These are phyloP conservation scores for Sporobolus alterniflorus DNA, from an alignment of 202 grass and related monocot genomes.

Conservation along the genomic window DNA sequence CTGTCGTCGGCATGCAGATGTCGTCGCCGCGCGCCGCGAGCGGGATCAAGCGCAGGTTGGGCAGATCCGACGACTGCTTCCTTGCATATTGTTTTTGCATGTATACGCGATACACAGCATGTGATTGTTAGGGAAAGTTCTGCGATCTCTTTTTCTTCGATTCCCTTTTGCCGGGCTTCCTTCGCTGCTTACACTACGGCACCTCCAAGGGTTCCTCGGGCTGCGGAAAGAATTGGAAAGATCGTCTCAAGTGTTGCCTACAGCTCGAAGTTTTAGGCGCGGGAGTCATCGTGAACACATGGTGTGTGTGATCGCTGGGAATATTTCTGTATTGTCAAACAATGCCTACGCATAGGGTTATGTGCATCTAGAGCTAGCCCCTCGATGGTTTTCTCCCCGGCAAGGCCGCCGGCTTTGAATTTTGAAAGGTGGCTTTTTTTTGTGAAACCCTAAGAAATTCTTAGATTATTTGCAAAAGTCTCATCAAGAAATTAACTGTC, in stretches of 20 bases:
- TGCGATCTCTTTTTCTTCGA: conserved; percentile 1
- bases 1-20: conserved; percentile 71
- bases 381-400: conserved; percentile 10
- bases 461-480: conserved; percentile 6
- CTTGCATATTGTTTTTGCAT: conserved; percentile 13
- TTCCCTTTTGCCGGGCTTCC: conserved; percentile 11
- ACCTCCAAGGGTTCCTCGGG: conserved; percentile 43
- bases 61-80: conserved; percentile 42
- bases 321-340: conserved; percentile 58
- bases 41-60: conserved; percentile 84
- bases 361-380: conserved; percentile 41
- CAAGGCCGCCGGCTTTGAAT: conserved; percentile 36
- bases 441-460: conserved; percentile 36
- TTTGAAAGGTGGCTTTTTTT: conserved; percentile 1
- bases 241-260: conserved; percentile 50
- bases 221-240: conserved; percentile 33
- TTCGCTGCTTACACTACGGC: conserved; percentile 20
- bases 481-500: background rate
- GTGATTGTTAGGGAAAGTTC: conserved; percentile 10
- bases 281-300: conserved; percentile 41
- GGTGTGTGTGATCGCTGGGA: conserved; percentile 42
- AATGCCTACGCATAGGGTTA: conserved; percentile 33
- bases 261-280: conserved; percentile 63
- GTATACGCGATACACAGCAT: background rate
- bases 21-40: conserved; percentile 50